These are phyloP conservation scores for Pharnaceum exiguum DNA, from an alignment of 148 eudicot genomes.

Conservation along the genomic window DNA sequence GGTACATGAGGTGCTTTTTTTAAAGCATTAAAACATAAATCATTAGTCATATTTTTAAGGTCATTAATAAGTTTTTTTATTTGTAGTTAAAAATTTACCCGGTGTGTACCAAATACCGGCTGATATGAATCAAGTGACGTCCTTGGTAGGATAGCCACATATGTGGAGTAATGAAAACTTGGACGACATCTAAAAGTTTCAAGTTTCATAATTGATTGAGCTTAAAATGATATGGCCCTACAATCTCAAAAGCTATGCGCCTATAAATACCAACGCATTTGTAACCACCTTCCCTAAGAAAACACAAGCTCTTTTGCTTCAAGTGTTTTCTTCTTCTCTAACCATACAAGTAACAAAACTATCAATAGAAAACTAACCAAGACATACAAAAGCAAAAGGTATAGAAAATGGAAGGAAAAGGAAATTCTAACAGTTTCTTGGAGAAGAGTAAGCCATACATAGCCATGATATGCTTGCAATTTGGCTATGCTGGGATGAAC, in stretches of 20 bases:
- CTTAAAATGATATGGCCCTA: not conserved
- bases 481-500: slow-evolving; percentile 81
- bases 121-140: too few relatives aligned
- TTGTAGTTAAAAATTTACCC: too few relatives aligned
- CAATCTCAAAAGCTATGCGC: slow-evolving; percentile 4
- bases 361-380: not conserved
- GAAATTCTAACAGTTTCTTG: slow-evolving; percentile 20
- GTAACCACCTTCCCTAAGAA: slow-evolving; percentile 24
- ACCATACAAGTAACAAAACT: not conserved
- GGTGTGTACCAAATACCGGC: too few relatives aligned
- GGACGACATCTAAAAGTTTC: too few relatives aligned
- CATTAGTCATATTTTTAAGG: too few relatives aligned
- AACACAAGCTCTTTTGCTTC: slow-evolving; percentile 18
- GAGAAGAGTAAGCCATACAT: slow-evolving; percentile 62
- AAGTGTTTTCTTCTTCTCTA: slow-evolving; percentile 26
- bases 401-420: slow-evolving; percentile 47
- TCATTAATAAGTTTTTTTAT: too few relatives aligned
- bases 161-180: too few relatives aligned
- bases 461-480: slow-evolving; percentile 66
- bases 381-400: not conserved
- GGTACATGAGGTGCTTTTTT: too few relatives aligned
- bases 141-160: too few relatives aligned
- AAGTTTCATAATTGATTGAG: too few relatives aligned
- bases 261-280: slow-evolving; percentile 30
- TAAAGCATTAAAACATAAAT: too few relatives aligned